These are phyloP conservation scores for Ceratonia siliqua DNA, from an alignment of 306 rosid species.

Conservation along the genomic window DNA sequence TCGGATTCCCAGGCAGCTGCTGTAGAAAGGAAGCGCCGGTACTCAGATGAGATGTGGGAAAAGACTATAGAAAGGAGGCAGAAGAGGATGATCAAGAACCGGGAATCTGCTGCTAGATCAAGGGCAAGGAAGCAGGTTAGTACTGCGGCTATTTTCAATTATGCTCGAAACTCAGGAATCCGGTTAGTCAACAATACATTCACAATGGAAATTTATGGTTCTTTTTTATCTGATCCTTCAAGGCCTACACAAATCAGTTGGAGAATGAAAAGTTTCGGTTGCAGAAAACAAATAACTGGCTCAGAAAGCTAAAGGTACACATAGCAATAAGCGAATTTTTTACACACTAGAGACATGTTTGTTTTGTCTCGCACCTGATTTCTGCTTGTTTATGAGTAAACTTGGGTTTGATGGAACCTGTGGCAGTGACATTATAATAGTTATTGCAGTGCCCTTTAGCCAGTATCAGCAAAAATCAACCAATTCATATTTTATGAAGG, in stretches of 20 bases:
- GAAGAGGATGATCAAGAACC: constrained; percentile 71
- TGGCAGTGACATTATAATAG: neutral
- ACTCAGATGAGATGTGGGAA: constrained; percentile 46
- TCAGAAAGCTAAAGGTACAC: constrained; percentile 53
- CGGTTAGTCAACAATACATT: neutral
- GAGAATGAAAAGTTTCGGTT: constrained; percentile 41
- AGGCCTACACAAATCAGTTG: constrained; percentile 57
- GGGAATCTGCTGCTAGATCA: constrained; percentile 75
- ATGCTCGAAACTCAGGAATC: neutral
- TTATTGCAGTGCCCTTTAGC: too few relatives aligned
- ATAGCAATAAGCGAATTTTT: neutral
- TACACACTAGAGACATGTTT: neutral
- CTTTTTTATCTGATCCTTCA: constrained; percentile 26
- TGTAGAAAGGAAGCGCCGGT: constrained; percentile 30
- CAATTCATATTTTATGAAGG: neutral
- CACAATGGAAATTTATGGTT: neutral
- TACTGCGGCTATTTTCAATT: neutral
- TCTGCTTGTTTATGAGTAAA: neutral
- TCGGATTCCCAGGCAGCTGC: constrained; percentile 38
- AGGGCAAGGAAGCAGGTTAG: constrained; percentile 75
- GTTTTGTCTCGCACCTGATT: neutral
- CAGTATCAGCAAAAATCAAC: too few relatives aligned
- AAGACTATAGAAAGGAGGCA: constrained; percentile 50
- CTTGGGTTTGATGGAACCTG: neutral
- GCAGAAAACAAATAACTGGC: constrained; percentile 38